phyloP scores from a whole-genome alignment of 1,284 basidiomycete species.

The Cutaneotrichosporon mucoides region DNA sequence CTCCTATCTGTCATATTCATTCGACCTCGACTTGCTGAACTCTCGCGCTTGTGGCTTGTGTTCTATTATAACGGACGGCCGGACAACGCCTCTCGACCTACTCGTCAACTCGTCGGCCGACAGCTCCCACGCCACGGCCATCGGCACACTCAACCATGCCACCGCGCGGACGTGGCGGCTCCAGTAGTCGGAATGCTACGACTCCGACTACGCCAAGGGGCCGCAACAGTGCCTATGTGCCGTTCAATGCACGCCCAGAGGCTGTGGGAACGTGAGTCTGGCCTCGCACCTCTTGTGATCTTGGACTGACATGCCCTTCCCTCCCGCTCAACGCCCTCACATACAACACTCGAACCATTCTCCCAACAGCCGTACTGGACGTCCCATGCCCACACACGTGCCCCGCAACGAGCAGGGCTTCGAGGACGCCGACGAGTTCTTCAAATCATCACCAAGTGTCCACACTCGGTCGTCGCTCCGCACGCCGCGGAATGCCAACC shows the following conservation, averaged over 20 bases:
- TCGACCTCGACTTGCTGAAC: too few species aligned
- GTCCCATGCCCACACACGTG: constrained; percentile 52
- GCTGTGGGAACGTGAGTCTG: constrained; percentile 47
- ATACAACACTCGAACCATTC: not conserved
- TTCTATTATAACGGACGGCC: too few species aligned
- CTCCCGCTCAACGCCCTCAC: not conserved
- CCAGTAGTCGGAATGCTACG: not conserved
- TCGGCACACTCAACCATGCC: constrained; percentile 11
- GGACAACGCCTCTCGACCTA: too few species aligned
- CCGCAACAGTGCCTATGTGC: constrained; percentile 26
- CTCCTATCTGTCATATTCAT: too few species aligned
- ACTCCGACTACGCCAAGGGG: constrained; percentile 10
- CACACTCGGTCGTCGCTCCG: not conserved
- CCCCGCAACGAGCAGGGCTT: constrained; percentile 75
- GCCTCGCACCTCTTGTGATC: not conserved
- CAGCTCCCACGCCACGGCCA: too few species aligned
- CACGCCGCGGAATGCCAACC: not conserved
- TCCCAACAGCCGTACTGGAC: constrained; percentile 35
- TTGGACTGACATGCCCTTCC: not conserved
- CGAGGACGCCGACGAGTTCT: constrained; percentile 71
- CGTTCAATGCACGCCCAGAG: constrained; percentile 43
- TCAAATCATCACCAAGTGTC: constrained; percentile 48
- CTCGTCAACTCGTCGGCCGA: too few species aligned
- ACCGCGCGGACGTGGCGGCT: not conserved
- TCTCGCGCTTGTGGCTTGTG: too few species aligned